Conservation (phyloP, 441 rosid genomes). For the Populus hybrid region DNA sequence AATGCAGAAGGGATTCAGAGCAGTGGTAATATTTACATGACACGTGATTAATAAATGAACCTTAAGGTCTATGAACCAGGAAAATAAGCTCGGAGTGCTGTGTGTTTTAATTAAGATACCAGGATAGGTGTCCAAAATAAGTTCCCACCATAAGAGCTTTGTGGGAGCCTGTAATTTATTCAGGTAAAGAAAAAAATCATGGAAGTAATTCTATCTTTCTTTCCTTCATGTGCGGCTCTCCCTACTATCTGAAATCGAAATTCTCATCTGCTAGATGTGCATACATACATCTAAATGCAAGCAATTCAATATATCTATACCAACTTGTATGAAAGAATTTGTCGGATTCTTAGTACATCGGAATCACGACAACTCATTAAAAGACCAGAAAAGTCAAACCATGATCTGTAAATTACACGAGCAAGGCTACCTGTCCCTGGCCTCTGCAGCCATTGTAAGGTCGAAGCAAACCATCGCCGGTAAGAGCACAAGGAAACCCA, state of each 20-base stretch:
- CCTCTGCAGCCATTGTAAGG: slow-evolving; percentile 89
- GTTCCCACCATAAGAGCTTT: too few relatives aligned
- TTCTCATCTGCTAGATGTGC: too few relatives aligned
- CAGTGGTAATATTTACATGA: slow-evolving; percentile 10
- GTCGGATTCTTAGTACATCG: neutral
- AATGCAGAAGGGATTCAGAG: slow-evolving; percentile 8
- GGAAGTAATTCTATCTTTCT: too few relatives aligned
- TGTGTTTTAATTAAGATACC: too few relatives aligned
- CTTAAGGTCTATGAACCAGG: neutral
- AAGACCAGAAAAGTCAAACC: neutral
- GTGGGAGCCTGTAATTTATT: too few relatives aligned
- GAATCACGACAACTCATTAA: neutral
- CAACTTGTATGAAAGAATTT: neutral
- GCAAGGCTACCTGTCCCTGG: slow-evolving; percentile 74
- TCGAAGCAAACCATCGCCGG: slow-evolving; percentile 88
- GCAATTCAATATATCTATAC: neutral
- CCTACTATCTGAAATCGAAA: too few relatives aligned
- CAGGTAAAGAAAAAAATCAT: too few relatives aligned
- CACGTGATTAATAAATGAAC: neutral
- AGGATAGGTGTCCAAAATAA: too few relatives aligned
- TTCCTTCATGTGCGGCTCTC: too few relatives aligned
- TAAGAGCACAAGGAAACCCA: slow-evolving; percentile 57
- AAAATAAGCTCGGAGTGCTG: neutral
- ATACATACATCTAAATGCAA: neutral
- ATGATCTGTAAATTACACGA: neutral